phyloP scores from a whole-genome alignment of 1,139 yeast species.

The Suhomyces bokatorum region DNA sequence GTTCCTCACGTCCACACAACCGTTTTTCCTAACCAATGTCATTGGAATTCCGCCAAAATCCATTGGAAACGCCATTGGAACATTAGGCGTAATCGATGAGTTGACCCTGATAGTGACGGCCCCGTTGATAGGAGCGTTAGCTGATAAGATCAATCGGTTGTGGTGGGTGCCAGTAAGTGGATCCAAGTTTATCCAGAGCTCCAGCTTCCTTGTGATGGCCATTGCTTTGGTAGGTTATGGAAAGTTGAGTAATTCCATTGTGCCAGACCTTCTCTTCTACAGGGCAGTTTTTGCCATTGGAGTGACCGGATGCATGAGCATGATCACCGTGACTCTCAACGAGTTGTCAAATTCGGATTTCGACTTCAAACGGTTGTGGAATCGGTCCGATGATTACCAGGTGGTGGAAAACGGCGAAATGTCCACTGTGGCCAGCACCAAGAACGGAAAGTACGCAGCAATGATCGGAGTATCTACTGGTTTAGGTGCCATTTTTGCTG shows the following conservation, averaged over 20 bases:
- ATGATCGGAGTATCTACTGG: constrained; percentile 65
- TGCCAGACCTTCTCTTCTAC: constrained; percentile 51
- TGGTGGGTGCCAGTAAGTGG: constrained; percentile 36
- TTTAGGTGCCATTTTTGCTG: constrained; percentile 65
- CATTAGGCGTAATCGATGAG: constrained; percentile 66
- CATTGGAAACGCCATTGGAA: constrained; percentile 60
- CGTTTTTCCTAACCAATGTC: constrained; percentile 62
- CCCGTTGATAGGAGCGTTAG: constrained; percentile 64
- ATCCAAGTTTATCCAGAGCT: constrained; percentile 50
- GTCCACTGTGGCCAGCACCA: constrained; percentile 9
- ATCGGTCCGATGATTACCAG: constrained; percentile 1
- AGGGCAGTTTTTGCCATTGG: constrained; percentile 64
- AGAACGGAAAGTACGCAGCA: constrained; percentile 60
- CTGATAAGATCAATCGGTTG: constrained; percentile 47
- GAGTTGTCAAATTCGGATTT: constrained; percentile 53
- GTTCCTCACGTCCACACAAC: constrained; percentile 67
- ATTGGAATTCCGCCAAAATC: constrained; percentile 41
- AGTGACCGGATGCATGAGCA: constrained; percentile 51
- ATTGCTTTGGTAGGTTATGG: constrained; percentile 53
- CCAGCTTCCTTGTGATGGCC: constrained; percentile 51
- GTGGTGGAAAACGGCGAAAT: constrained; percentile 7
- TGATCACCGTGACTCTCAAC: constrained; percentile 51
- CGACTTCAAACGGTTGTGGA: constrained; percentile 19
- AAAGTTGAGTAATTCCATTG: constrained; percentile 21
- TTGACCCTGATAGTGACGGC: constrained; percentile 53